Conservation (phyloP, 805 yeast species). For the Clavispora santaluciae region DNA sequence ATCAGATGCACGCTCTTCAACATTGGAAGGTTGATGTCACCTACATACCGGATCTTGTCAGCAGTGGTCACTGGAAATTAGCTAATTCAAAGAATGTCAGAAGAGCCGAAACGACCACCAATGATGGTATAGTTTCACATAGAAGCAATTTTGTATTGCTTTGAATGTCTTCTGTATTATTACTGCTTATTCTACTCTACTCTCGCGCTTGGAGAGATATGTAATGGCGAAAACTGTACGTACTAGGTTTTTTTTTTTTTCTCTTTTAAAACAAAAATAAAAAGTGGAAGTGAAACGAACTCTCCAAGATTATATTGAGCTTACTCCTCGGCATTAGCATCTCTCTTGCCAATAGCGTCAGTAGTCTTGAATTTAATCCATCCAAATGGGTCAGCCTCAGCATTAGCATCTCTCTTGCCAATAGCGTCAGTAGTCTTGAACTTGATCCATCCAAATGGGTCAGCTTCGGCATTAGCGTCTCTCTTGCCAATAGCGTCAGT, state of each 20-base stretch:
- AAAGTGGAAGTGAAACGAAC: neutral
- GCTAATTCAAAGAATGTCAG: neutral
- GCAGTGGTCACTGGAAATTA: neutral
- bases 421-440: conserved; percentile 12
- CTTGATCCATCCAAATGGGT: conserved; percentile 3
- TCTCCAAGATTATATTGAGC: neutral
- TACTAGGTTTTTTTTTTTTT: too few species aligned
- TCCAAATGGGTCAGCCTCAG: conserved; percentile 10
- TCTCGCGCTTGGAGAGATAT: neutral
- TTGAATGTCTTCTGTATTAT: neutral
- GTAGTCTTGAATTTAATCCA: conserved; percentile 9
- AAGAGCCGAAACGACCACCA: neutral
- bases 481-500: conserved; percentile 11
- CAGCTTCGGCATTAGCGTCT: conserved; percentile 14
- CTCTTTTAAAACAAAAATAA: too few species aligned
- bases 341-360: conserved; percentile 12
- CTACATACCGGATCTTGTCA: neutral
- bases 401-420: conserved; percentile 11
- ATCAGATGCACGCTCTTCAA: neutral
- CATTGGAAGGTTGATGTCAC: neutral
- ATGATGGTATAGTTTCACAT: neutral
- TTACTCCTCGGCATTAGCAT: conserved; percentile 8
- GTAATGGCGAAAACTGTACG: neutral
- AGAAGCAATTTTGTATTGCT: neutral
- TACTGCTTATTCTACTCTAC: too few species aligned